These are phyloP conservation scores for Coemansia sp. DNA, from an alignment of 192 early-diverging fungal genomes.

Conservation along the genomic window DNA sequence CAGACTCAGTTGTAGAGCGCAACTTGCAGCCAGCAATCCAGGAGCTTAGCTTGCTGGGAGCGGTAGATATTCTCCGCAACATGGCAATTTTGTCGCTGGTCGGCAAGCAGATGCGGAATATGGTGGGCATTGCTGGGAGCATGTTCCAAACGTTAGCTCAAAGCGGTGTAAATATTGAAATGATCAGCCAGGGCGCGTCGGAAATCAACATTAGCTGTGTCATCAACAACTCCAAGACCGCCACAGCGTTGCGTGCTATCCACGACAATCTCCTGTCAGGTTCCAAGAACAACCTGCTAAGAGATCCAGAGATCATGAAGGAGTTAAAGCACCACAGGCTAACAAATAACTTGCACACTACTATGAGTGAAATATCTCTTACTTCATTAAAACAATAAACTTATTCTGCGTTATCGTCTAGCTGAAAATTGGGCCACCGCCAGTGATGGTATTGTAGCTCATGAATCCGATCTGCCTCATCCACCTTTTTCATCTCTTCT, in stretches of 20 bases:
- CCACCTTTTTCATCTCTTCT: conserved; percentile 66
- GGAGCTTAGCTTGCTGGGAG: conserved; percentile 75
- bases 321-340: conserved; percentile 39
- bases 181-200: conserved; percentile 97
- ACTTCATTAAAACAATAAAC: conserved; percentile 10
- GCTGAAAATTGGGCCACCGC: conserved; percentile 36
- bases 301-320: conserved; percentile 43
- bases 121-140: conserved; percentile 89
- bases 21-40: conserved; percentile 78
- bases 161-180: conserved; percentile 94
- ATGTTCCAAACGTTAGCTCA: conserved; percentile 92
- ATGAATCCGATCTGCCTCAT: conserved; percentile 72
- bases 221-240: conserved; percentile 71
- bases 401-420: neutral
- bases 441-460: conserved; percentile 49
- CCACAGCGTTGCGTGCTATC: conserved; percentile 79
- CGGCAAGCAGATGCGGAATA: conserved; percentile 94
- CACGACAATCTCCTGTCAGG: conserved; percentile 72
- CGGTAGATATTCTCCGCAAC: conserved; percentile 78
- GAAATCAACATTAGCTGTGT: conserved; percentile 99
- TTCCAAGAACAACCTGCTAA: conserved; percentile 37
- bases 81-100: conserved; percentile 97
- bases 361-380: conserved; percentile 51
- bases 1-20: conserved; percentile 58
- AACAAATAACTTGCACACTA: conserved; percentile 27